These are phyloP conservation scores for Naganishia onofrii DNA, from an alignment of 768 basidiomycete genomes.

Conservation along the genomic window DNA sequence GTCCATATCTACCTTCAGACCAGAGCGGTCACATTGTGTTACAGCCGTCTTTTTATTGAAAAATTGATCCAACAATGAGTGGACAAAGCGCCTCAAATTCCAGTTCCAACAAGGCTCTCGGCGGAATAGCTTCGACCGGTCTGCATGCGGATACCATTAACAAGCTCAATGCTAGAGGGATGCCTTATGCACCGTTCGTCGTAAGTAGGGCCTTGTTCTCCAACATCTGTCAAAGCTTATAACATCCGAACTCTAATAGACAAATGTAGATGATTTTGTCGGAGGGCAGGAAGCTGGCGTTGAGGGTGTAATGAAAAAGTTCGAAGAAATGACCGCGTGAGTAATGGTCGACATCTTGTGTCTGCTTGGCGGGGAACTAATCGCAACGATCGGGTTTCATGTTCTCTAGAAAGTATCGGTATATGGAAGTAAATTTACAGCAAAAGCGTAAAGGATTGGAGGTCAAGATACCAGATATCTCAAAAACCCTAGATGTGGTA, in stretches of 20 bases:
- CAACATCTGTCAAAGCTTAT: not conserved
- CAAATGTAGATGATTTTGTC: conserved; percentile 81
- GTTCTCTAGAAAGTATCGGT: conserved; percentile 82
- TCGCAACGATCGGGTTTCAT: not conserved
- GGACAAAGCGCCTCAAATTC: not conserved
- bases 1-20: not conserved
- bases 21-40: not conserved
- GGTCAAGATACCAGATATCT: conserved; percentile 94
- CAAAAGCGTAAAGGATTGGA: conserved; percentile 76
- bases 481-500: conserved; percentile 86
- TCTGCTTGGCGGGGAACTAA: conserved; percentile 5
- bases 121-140: conserved; percentile 27
- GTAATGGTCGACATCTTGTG: conserved; percentile 47
- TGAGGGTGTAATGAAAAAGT: conserved; percentile 70
- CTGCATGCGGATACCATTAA: conserved; percentile 30
- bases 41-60: no score
- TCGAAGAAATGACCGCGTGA: conserved; percentile 93
- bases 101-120: conserved; percentile 19
- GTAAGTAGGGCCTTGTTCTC: conserved; percentile 56
- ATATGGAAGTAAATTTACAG: conserved; percentile 85
- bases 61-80: conserved; percentile 9
- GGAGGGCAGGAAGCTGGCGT: conserved; percentile 73
- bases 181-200: conserved; percentile 92
- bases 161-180: conserved; percentile 80
- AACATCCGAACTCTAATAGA: conserved; percentile 56